Evolutionary conservation across 2,329 filamentous ascomycete genomes (phyloP).

Genomic region (Ophiostoma ips): DNA sequence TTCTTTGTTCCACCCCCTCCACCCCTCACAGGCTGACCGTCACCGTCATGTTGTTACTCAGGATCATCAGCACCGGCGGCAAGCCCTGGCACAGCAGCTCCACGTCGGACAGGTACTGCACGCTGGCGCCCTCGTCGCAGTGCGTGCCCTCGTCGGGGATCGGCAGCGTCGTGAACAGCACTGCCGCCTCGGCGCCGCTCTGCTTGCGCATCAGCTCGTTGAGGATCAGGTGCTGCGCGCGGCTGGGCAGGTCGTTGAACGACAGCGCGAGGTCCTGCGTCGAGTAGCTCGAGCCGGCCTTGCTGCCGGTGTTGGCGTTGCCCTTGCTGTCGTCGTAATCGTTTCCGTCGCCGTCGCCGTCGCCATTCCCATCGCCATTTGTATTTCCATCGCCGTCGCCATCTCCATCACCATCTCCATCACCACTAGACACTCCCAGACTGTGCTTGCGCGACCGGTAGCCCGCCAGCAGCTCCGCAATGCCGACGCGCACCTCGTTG

Average conservation of each 20-base stretch:
- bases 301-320: not conserved
- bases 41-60: slow-evolving; percentile 84
- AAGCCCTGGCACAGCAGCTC: slow-evolving; percentile 65
- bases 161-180: slow-evolving; percentile 71
- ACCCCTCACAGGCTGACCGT: slow-evolving; percentile 52
- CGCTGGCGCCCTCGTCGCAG: slow-evolving; percentile 52
- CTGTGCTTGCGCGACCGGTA: slow-evolving; percentile 17
- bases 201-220: slow-evolving; percentile 68
- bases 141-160: slow-evolving; percentile 67
- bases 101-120: slow-evolving; percentile 62
- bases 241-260: slow-evolving; percentile 76
- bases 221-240: slow-evolving; percentile 73
- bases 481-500: slow-evolving; percentile 27
- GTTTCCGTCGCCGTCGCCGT: not conserved
- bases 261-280: slow-evolving; percentile 43
- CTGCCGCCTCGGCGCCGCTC: slow-evolving; percentile 52
- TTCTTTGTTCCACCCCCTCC: not conserved
- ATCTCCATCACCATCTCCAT: not conserved
- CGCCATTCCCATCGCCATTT: not conserved
- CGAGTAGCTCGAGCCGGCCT: slow-evolving; percentile 11
- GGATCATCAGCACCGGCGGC: slow-evolving; percentile 63
- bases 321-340: not conserved
- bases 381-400: too few species aligned
- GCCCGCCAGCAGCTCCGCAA: slow-evolving; percentile 30
- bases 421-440: not conserved